phyloP scores from a whole-genome alignment of 2,329 filamentous ascomycete genomes.

The Monosporascus ibericus region DNA sequence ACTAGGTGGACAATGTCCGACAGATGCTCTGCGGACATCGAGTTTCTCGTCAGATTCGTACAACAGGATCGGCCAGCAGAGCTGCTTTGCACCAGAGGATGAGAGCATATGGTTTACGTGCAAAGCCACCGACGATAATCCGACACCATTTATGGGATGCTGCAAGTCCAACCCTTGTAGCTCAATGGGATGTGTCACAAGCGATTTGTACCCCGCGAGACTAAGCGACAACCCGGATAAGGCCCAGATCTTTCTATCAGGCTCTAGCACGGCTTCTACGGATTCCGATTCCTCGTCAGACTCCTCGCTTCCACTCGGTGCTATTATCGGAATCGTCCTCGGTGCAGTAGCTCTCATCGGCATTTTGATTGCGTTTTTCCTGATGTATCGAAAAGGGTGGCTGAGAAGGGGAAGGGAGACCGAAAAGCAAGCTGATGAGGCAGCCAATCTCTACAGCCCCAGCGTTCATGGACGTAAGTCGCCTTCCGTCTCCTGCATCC shows the following conservation, averaged over 20 bases:
- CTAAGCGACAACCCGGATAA: constrained; percentile 10
- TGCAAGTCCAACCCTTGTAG: constrained; percentile 29
- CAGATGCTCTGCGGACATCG: constrained; percentile 24
- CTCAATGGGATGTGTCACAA: constrained; percentile 20
- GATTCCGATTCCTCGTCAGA: neutral
- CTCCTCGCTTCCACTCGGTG: neutral
- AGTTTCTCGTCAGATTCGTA: constrained; percentile 27
- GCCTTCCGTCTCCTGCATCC: neutral
- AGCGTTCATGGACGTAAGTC: neutral
- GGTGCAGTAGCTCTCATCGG: constrained; percentile 17
- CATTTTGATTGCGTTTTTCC: neutral
- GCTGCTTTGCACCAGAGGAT: constrained; percentile 18
- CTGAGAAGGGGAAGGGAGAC: neutral
- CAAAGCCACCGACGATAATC: constrained; percentile 7
- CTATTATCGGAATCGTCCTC: neutral
- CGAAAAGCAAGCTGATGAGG: neutral
- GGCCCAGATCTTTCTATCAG: constrained; percentile 14
- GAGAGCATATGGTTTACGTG: constrained; percentile 29
- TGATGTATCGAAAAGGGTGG: neutral
- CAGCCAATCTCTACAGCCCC: neutral
- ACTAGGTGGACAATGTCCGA: constrained; percentile 25
- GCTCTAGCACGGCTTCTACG: constrained; percentile 2
- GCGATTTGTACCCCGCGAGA: constrained; percentile 18
- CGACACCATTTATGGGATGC: constrained; percentile 28
- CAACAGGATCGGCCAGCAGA: constrained; percentile 25